Evolutionary conservation across 495 filamentous ascomycete genomes (phyloP).

Genomic region (Hypoxylon rickii): DNA sequence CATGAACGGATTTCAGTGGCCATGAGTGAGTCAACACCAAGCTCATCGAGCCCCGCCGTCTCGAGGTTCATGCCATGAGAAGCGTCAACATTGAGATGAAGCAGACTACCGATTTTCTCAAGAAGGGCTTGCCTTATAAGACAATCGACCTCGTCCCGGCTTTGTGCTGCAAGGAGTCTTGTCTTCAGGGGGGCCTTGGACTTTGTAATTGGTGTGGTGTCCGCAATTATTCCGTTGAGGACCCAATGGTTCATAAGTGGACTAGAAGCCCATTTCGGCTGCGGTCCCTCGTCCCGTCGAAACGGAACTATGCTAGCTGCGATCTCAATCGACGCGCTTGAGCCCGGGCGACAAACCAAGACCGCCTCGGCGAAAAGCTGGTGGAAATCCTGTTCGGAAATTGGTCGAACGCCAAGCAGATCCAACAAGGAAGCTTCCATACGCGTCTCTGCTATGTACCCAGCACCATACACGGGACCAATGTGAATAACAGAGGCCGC

Average conservation of each 20-base stretch:
- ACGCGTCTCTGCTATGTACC: slow-evolving; percentile 37
- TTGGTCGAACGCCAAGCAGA: background rate
- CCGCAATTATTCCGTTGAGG: background rate
- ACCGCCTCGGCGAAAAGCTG: slow-evolving; percentile 12
- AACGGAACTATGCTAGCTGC: background rate
- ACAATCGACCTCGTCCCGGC: background rate
- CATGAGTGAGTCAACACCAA: background rate
- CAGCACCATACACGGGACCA: slow-evolving; percentile 46
- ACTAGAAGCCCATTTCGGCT: slow-evolving; percentile 46
- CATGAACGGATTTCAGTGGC: background rate
- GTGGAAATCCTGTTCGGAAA: slow-evolving; percentile 22
- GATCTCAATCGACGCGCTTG: background rate
- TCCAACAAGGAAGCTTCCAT: background rate
- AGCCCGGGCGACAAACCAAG: background rate
- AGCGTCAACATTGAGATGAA: background rate
- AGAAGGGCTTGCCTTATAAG: background rate
- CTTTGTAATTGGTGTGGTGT: background rate
- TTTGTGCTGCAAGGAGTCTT: background rate
- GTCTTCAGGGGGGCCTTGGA: background rate
- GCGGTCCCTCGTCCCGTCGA: slow-evolving; percentile 35
- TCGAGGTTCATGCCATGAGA: background rate
- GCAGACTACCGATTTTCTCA: background rate
- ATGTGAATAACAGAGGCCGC: slow-evolving; percentile 51
- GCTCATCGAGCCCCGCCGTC: background rate
- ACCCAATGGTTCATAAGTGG: slow-evolving; percentile 44